Percentiles rank a stretch among this genome's conserved stretches.
Conservation (phyloP, 202 grass and related monocot species). For the Setaria italica region DNA sequence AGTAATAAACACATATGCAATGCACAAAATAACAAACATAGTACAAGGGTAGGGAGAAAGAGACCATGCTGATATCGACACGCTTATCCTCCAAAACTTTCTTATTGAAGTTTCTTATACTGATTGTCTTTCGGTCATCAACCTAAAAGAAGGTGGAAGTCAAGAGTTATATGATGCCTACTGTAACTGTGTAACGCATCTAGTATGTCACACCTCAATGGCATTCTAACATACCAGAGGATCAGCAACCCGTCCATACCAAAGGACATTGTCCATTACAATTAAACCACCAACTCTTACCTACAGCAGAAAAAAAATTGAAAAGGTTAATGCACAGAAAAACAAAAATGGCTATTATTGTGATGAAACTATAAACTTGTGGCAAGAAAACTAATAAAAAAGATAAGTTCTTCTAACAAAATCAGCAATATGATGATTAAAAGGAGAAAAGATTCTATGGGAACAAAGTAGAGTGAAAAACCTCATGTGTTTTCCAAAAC, state of each 20-base stretch:
- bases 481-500: conserved; percentile 5
- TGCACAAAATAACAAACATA: not conserved
- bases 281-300: conserved; percentile 90
- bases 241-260: conserved; percentile 93
- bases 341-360: conserved; percentile 14
- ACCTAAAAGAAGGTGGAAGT: conserved; percentile 54
- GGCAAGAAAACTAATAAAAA: not conserved
- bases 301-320: conserved; percentile 49
- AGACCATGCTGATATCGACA: conserved; percentile 85
- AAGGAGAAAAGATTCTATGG: not conserved
- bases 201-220: conserved; percentile 11
- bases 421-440: not conserved
- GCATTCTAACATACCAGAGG: conserved; percentile 55
- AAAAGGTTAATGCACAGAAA: conserved; percentile 15
- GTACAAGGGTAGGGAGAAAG: conserved; percentile 25
- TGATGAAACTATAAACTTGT: not conserved
- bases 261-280: conserved; percentile 97
- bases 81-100: conserved; percentile 89
- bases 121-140: conserved; percentile 79
- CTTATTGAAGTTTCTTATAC: conserved; percentile 94
- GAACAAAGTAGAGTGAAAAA: not conserved
- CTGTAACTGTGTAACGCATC: not conserved
- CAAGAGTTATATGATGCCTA: conserved; percentile 2
- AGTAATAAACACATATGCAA: not conserved
- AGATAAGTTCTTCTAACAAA: not conserved